Evolutionary conservation across 2,329 filamentous ascomycete species (phyloP), one percentile per base, ranked within the genome.

Genomic region (Aspergillus hortae): DNA sequence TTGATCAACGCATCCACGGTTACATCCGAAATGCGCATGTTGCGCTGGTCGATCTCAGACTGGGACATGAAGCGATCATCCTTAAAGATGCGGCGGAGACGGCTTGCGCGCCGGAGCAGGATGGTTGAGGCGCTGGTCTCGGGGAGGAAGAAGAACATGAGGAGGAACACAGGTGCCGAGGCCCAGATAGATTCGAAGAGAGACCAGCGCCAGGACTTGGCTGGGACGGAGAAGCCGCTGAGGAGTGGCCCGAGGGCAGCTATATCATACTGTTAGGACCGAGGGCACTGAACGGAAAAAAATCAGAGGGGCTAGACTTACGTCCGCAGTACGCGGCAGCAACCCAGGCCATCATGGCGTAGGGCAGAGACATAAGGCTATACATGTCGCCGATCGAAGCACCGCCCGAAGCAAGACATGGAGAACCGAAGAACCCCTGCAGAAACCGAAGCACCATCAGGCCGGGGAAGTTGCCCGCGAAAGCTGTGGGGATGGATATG

Each of bases 391-490:
- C 63, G 52, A 76, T 68, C 23, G 69, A 72, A 1, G 76, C 77
- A 6, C 73, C 75, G 6, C 76, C 77, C 7, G 79, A 86, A 0
- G 85, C 84, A 10, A 89, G 68, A 63, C 81, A 85, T 0, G 85
- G 85, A 17, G 77, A 81, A 4, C 84, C 84, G 59, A 86, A 85
- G 73, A 87, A 84, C 4, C 83, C 84, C 56, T 82, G 80, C 2
- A 87, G 67, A 69, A 87, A 86, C 1, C 84, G 78, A 6, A 84
- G 72, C 6, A 86, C 80, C 59, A 87, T 77, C n/a, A 90, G 74
- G 0, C 84, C 83, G 0, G 80, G 72, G 48, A 83, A 86, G 69
- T 83, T 85, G 44, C 80, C 69, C 2, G 81, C 82, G 0, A 89
- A 66, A 0, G 84, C 83, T 0, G 84, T 82, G 0, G 85, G 85